Evolutionary conservation across 441 rosid species (phyloP).

Genomic region (Macaranga tanarius): DNA sequence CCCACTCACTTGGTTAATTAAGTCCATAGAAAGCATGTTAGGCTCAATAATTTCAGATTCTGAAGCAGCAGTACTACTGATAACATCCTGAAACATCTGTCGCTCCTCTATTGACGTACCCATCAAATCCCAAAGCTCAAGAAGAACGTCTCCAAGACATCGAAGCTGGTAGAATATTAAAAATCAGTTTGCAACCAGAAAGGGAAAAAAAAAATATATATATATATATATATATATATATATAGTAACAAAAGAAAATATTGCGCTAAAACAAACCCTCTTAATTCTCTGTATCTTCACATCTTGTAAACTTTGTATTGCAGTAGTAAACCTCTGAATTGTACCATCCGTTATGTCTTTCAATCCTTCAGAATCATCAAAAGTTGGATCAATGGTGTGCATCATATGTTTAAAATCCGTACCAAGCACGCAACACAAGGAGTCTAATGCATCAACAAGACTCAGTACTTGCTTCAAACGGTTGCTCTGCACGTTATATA

Average conservation of each 20-base stretch:
- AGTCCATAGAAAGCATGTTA: constrained; percentile 53
- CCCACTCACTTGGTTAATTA: constrained; percentile 56
- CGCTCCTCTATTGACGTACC: constrained; percentile 80
- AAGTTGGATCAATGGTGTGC: constrained; percentile 48
- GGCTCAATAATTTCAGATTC: constrained; percentile 67
- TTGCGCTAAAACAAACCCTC: constrained; percentile 42
- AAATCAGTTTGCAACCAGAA: constrained; percentile 18
- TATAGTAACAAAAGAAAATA: background rate
- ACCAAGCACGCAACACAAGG: constrained; percentile 65
- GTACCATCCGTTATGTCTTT: constrained; percentile 53
- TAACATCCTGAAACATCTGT: constrained; percentile 54
- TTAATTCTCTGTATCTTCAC: constrained; percentile 65
- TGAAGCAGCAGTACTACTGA: constrained; percentile 56
- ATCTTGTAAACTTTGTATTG: constrained; percentile 46
- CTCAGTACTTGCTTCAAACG: constrained; percentile 50
- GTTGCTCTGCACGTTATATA: constrained; percentile 38
- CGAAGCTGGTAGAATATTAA: constrained; percentile 50
- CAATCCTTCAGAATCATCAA: constrained; percentile 37
- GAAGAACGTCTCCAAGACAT: constrained; percentile 58
- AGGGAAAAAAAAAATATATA: no score
- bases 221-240: no score
- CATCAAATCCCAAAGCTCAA: constrained; percentile 85
- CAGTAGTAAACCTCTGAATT: constrained; percentile 49
- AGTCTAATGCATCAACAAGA: constrained; percentile 39
- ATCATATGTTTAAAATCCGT: constrained; percentile 48